Conservation (phyloP, 495 filamentous ascomycete genomes). For the Tuber umbilicatum region DNA sequence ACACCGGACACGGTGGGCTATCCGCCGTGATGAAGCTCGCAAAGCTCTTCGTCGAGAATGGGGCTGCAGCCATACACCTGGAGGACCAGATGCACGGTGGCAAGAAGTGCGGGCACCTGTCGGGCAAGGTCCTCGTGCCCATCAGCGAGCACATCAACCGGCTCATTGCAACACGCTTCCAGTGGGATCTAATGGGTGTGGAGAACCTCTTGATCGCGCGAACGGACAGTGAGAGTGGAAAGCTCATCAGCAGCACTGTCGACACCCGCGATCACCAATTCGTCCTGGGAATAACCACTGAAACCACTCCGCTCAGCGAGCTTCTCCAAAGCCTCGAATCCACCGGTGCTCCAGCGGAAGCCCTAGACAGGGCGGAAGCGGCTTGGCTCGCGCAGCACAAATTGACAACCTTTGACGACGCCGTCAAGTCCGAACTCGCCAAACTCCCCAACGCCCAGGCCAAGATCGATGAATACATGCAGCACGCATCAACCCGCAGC, state of each 20-base stretch:
- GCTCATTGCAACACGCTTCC: constrained; percentile 82
- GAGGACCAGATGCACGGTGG: constrained; percentile 96
- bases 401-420: constrained; percentile 86
- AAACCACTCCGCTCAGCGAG: constrained; percentile 74
- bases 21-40: constrained; percentile 92
- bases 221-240: constrained; percentile 90
- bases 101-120: constrained; percentile 96
- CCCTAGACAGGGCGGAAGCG: constrained; percentile 82
- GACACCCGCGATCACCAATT: constrained; percentile 94
- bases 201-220: constrained; percentile 92
- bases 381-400: constrained; percentile 82
- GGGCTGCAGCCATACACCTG: constrained; percentile 92
- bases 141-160: constrained; percentile 94
- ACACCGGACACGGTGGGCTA: constrained; percentile 88
- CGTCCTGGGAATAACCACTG: constrained; percentile 75
- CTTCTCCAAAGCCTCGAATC: constrained; percentile 85
- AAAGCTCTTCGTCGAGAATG: constrained; percentile 97
- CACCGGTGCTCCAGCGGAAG: constrained; percentile 62
- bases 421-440: constrained; percentile 67
- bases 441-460: constrained; percentile 54
- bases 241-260: constrained; percentile 78
- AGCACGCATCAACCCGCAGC: constrained; percentile 49
- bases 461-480: constrained; percentile 60
- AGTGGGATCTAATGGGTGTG: constrained; percentile 95
- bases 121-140: constrained; percentile 92